Evolutionary conservation across 106 monocot species (phyloP).

Genomic region (Dioscorea alata): DNA sequence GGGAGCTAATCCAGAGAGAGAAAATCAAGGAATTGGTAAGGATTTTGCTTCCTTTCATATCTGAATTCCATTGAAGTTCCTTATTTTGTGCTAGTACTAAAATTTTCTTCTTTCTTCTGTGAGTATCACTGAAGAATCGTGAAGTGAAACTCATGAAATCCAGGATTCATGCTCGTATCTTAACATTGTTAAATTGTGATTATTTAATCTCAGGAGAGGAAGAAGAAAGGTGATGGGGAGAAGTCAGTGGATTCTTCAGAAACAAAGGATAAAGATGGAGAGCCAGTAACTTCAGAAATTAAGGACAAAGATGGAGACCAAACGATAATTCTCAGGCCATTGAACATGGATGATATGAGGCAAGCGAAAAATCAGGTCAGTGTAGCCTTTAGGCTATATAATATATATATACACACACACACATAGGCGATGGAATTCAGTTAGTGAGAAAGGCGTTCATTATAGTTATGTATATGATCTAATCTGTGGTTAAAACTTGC

Average conservation of each 20-base stretch:
- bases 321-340: slow-evolving; percentile 38
- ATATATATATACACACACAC: too few species aligned
- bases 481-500: too few species aligned
- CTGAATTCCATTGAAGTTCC: too few species aligned
- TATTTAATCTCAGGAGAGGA: slow-evolving; percentile 25
- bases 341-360: slow-evolving; percentile 63
- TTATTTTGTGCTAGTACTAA: too few species aligned
- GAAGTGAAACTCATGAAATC: too few species aligned
- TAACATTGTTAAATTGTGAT: background rate
- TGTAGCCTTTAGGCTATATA: too few species aligned
- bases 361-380: slow-evolving; percentile 60
- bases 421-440: too few species aligned
- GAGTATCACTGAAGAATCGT: too few species aligned
- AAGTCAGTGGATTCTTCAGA: slow-evolving; percentile 8
- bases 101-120: too few species aligned
- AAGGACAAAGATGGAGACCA: slow-evolving; percentile 6
- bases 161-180: background rate
- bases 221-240: slow-evolving; percentile 17
- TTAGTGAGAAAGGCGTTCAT: too few species aligned
- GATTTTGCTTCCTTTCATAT: too few species aligned
- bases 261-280: background rate
- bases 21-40: slow-evolving; percentile 35
- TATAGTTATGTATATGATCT: too few species aligned
- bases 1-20: slow-evolving; percentile 15
- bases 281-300: background rate